Percentiles rank a stretch among this genome's conserved stretches.
Evolutionary conservation across 345 rosid genomes (phyloP).

Genomic region (Corchorus olitorius): DNA sequence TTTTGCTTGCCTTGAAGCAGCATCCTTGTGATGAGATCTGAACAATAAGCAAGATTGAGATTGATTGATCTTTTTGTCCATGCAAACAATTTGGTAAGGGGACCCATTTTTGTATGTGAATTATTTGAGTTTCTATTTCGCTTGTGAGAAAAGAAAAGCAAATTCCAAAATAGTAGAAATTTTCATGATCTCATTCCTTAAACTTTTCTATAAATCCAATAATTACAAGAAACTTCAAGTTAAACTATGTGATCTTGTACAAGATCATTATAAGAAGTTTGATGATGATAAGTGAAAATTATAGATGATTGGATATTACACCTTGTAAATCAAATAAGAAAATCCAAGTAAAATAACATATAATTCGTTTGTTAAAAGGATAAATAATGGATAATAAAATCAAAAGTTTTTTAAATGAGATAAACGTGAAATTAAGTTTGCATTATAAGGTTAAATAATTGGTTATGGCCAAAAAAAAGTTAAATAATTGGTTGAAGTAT

Average conservation of each 20-base stretch:
- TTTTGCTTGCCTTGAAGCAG: constrained; percentile 15
- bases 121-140: background rate
- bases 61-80: constrained; percentile 9
- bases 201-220: background rate
- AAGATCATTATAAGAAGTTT: too few species aligned
- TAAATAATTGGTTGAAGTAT: too few species aligned
- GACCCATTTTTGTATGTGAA: background rate
- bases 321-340: background rate
- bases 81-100: constrained; percentile 15
- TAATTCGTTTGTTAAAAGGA: background rate
- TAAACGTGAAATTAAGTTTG: too few species aligned
- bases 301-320: background rate
- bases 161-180: background rate
- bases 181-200: background rate
- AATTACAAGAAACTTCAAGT: background rate
- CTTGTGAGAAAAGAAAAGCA: constrained; percentile 14
- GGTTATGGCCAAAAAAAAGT: too few species aligned
- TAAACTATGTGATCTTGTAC: too few species aligned
- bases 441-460: too few species aligned
- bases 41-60: constrained; percentile 15
- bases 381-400: too few species aligned
- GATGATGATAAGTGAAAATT: background rate
- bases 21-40: constrained; percentile 12
- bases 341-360: background rate
- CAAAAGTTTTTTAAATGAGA: too few species aligned